phyloP scores from a whole-genome alignment of 2,329 filamentous ascomycete species.

The Penicillium corylophilum region DNA sequence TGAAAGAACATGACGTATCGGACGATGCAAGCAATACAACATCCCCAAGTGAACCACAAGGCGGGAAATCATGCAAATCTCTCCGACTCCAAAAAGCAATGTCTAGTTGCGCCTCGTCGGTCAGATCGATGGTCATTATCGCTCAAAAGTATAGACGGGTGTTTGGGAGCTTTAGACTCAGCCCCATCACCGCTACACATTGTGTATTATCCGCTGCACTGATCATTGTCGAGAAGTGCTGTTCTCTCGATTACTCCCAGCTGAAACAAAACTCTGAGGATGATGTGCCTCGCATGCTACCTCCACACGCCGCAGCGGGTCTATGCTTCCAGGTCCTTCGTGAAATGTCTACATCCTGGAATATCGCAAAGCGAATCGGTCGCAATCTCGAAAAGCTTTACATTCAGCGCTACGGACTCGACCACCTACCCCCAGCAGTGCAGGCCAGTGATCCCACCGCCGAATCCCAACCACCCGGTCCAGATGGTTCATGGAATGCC shows the following conservation, averaged over 20 bases:
- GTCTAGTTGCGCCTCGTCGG: conserved; percentile 22
- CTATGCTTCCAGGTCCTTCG: conserved; percentile 19
- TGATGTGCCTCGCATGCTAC: conserved; percentile 1
- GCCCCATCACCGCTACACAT: conserved; percentile 38
- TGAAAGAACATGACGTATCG: conserved; percentile 3
- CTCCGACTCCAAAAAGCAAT: conserved; percentile 9
- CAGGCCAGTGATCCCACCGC: neutral
- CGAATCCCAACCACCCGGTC: neutral
- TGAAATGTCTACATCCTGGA: conserved; percentile 24
- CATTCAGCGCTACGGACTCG: conserved; percentile 12
- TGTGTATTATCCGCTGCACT: conserved; percentile 36
- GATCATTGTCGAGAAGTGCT: conserved; percentile 24
- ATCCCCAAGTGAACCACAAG: neutral
- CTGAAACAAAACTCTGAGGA: neutral
- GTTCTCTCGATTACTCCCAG: conserved; percentile 2
- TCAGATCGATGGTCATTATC: conserved; percentile 25
- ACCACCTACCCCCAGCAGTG: conserved; percentile 9
- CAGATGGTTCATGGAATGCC: neutral
- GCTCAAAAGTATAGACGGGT: conserved; percentile 32
- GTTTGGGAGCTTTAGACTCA: conserved; percentile 37
- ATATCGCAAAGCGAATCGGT: conserved; percentile 24
- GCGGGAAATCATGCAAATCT: neutral
- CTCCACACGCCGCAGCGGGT: conserved; percentile 15
- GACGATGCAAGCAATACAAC: neutral
- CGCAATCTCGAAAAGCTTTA: conserved; percentile 22